phyloP scores from a whole-genome alignment of 73 alveolate species.

The Paramecium sexaurelia region DNA sequence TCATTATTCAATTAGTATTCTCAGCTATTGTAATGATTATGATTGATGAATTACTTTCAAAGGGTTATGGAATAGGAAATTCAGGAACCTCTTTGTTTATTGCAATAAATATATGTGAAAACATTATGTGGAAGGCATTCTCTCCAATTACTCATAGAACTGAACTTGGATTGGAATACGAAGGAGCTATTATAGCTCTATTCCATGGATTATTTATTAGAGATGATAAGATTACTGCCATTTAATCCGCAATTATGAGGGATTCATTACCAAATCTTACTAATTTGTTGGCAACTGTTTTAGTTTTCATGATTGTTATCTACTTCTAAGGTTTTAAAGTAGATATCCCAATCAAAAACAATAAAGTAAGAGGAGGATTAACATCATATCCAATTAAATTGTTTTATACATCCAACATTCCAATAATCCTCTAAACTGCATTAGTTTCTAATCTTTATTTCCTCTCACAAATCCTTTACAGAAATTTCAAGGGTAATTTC shows the following conservation, averaged over 20 bases:
- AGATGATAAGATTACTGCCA: slow-evolving; percentile 91
- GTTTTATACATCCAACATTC: slow-evolving; percentile 99
- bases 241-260: slow-evolving; percentile 95
- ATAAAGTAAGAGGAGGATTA: slow-evolving; percentile 93
- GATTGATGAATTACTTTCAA: slow-evolving; percentile 89
- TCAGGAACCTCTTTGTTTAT: slow-evolving; percentile 99
- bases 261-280: slow-evolving; percentile 95
- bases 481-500: slow-evolving; percentile 97
- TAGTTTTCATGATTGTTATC: slow-evolving; percentile 97
- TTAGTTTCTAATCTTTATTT: slow-evolving; percentile 99
- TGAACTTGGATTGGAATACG: slow-evolving; percentile 97
- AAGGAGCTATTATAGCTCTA: slow-evolving; percentile 99
- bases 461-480: slow-evolving; percentile 98
- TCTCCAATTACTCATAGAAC: slow-evolving; percentile 98
- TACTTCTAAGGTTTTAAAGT: slow-evolving; percentile 99
- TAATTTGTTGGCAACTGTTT: slow-evolving; percentile 96
- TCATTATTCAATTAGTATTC: slow-evolving; percentile 94
- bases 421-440: slow-evolving; percentile 99
- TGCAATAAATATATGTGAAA: slow-evolving; percentile 99
- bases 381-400: slow-evolving; percentile 99
- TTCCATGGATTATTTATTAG: slow-evolving; percentile 97
- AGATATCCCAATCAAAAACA: slow-evolving; percentile 86
- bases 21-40: slow-evolving; percentile 99
- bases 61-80: slow-evolving; percentile 99
- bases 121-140: slow-evolving; percentile 99